These are phyloP conservation scores for Epichloe brachyelytri DNA, from an alignment of 2,329 filamentous ascomycete genomes.

Conservation along the genomic window DNA sequence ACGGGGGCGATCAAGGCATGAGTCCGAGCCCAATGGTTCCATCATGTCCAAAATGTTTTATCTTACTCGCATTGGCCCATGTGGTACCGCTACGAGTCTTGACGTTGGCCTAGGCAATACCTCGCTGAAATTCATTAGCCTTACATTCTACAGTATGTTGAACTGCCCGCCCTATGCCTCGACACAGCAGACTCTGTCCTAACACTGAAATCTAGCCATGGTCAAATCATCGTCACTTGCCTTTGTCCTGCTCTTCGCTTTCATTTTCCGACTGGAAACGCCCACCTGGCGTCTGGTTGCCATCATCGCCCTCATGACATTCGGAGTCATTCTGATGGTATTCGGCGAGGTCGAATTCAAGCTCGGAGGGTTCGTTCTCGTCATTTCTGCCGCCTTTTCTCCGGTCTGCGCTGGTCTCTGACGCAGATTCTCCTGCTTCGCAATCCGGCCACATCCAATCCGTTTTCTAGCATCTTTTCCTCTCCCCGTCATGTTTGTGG, in stretches of 20 bases:
- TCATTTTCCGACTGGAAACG: constrained; percentile 80
- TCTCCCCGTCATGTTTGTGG: constrained; percentile 92
- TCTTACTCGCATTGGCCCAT: constrained; percentile 79
- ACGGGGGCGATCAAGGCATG: constrained; percentile 38
- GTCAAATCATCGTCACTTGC: constrained; percentile 89
- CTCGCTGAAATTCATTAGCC: constrained; percentile 86
- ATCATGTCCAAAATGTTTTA: constrained; percentile 87
- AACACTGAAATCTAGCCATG: constrained; percentile 50
- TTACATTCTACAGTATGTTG: constrained; percentile 80
- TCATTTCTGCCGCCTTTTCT: constrained; percentile 93
- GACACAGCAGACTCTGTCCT: constrained; percentile 6
- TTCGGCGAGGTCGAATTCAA: constrained; percentile 88
- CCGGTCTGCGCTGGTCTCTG: constrained; percentile 95
- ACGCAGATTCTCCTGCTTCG: constrained; percentile 90
- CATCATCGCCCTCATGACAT: constrained; percentile 85
- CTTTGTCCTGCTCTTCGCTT: constrained; percentile 91
- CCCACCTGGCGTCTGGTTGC: constrained; percentile 74
- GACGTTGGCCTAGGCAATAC: constrained; percentile 96
- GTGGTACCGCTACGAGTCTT: constrained; percentile 81
- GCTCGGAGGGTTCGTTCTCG: constrained; percentile 72
- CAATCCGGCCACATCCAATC: constrained; percentile 90
- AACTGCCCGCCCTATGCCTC: background rate
- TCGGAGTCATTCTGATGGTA: constrained; percentile 96
- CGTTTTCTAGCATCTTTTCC: constrained; percentile 95
- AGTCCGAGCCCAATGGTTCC: constrained; percentile 40